Base-by-base conservation (phyloP, 805 yeast species). In the Pichia deserticola region DNA sequence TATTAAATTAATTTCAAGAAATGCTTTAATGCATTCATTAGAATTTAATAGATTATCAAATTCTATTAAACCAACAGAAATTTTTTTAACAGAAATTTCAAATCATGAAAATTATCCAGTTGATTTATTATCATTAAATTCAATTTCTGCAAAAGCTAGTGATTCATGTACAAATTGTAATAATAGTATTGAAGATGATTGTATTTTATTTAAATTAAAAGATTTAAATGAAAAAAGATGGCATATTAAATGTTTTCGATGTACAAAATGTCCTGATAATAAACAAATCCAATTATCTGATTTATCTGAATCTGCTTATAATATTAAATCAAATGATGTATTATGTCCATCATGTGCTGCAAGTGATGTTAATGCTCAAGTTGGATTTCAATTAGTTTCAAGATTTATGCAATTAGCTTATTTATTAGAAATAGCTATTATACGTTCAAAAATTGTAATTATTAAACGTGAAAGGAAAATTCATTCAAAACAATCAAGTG, bases 101-200 rank as follows among this genome's bases (percentile, higher is more conserved):
- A 65, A 62, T 33, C 81, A 77, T 58, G 78, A 73, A 51, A 42
- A 45, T 35, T 45, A 61, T 68, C 42, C 71, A 72, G 5, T 62
- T 60, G 36, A 68, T 68, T 48, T 68, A 70, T 7, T 73, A 25
- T 42, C 33, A 9, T 15, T 38, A 25, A 44, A 25, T n/a, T 9
- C 41, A 6, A 74, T 84, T 5, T 74, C 86, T 0, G 59, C 72
- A 3, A 77, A 76, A 48, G 78, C 92, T 3, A 84, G 89, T 7
- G 98, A 92, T 63, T 74, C 79, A 4, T 93, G 99, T 67, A 70
- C 70, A 11, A 62, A 65, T 1, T 93, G 99, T 64, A 70, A 73
- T 3, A 79, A 81, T 62, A 81, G 89, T 56, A 86, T 92, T 38
- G 97, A 93, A 65, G 93, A 84, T 57, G 76, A 76, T n/a, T 92